Evolutionary conservation across 345 rosid species (phyloP), one percentile per base, ranked within the genome.

Genomic region (Geranium rotundifolium): DNA sequence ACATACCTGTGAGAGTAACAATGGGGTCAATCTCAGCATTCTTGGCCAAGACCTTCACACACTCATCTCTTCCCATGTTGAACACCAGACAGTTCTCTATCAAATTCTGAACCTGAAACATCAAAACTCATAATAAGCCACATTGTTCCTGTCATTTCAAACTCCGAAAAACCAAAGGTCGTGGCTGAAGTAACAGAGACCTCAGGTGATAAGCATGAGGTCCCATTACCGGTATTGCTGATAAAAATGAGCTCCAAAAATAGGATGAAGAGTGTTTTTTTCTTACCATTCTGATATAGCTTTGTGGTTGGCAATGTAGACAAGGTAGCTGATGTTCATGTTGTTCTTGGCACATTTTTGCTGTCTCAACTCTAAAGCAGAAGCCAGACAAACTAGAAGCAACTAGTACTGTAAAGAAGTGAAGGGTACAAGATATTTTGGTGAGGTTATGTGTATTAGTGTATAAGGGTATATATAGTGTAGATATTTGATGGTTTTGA

Each of bases 31-130:
- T 70, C 19, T 37, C 58, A 0, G 82, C 82, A 65, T 82, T 76
- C 59, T 72, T 77, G n/a, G 70, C 73, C 1, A 82, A 77, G 7
- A 80, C 76, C 19, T 59, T 60, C 62, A 73, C 65, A 63, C 81
- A 80, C 17, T 77, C 84, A 30, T 82, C 82, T 66, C 79, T 75
- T 55, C 63, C 71, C 84, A 79, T 79, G 31, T 68, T 77, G 57
- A 80, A 70, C 23, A 78, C 61, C 58, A 80, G 58, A 71, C 87
- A 82, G 67, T 77, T 75, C 79, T 80, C 84, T 56, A 77, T 82
- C 87, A 77, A 66, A 46, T 77, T 72, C 30, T 82, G 87, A 72
- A 82, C 87, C 84, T 82, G 49, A 19, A 57, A 12, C 13, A 46
- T 2, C 52, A 17, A 29, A 20, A 14, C 56, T 23, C 41, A 34